Evolutionary conservation across 176 grass and related monocot genomes (phyloP).

Genomic region (Eleusine indica): DNA sequence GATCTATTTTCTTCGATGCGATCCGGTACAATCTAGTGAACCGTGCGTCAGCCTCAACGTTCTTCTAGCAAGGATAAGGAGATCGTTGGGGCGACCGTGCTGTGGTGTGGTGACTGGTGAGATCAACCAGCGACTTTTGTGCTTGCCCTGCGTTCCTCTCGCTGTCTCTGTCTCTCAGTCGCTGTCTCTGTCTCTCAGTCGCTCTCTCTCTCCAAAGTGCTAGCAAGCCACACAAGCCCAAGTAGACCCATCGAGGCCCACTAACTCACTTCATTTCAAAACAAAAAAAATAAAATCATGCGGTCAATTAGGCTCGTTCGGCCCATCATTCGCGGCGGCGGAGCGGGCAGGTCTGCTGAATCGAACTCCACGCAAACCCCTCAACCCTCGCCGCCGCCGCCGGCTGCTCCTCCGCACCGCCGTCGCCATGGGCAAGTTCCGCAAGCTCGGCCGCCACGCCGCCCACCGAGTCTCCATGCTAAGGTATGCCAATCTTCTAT

Average conservation of each 20-base stretch:
- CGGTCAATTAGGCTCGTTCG: background rate
- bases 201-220: no score
- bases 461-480: constrained; percentile 73
- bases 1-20: background rate
- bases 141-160: background rate
- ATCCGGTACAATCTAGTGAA: background rate
- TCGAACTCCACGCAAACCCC: background rate
- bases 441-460: constrained; percentile 70
- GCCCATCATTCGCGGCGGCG: background rate
- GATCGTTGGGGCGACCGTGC: no score
- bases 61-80: no score
- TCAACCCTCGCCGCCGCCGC: constrained; percentile 32
- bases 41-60: background rate
- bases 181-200: no score
- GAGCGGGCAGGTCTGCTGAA: background rate
- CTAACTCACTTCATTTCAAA: no score
- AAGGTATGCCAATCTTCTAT: constrained; percentile 39
- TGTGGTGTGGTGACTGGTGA: no score
- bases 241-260: background rate
- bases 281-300: no score
- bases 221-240: background rate
- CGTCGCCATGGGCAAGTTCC: constrained; percentile 64
- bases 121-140: background rate
- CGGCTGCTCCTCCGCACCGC: background rate
- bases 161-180: no score